Evolutionary conservation across 169 alveolate species (phyloP), one percentile per base, ranked within the genome.

Genomic region (Cardiosporidium cionae): DNA sequence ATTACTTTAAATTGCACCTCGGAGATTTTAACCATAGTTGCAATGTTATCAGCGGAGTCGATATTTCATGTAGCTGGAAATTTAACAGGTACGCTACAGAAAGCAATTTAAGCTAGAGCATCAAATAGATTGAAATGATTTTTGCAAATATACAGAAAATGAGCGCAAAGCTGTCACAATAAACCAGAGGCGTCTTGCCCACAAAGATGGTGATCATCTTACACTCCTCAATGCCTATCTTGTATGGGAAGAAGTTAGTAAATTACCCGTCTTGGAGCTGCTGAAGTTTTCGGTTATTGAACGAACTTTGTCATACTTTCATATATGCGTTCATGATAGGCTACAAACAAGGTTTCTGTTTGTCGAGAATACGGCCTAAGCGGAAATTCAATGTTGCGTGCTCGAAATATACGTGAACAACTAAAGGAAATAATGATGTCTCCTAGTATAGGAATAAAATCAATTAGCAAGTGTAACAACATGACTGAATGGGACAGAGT

Each of bases 161-260:
- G 9, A 63, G n/a, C 4, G 22, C 7, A 16, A 31, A 6, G 64
- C 69, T 22, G 32, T 74, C n/a, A 5, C 7, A 2, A 28, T 34
- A 7, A 65, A 70, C 7, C 62, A 68, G n/a, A 31, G 6, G 35
- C 80, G 74, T 6, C 53, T 74, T 32, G n/a, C 58, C 44, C 53
- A 36, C 32, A 98, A 99, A 0, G 99, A 96, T 86, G 98, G 86
- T 74, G 99, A 98, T 86, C 99, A 98, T 83, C 81, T 98, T 62
- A 97, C 99, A 7, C 88, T 96, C 35, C 87, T 96, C 64, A 95
- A 97, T 84, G 98, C 96, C 23, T 98, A 94, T 88, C 92, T 94
- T 75, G 97, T 96, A 75, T 98, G 99, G 99, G 33, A n/a, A 1
- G 36, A 33, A 68, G 80, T 71, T n/a, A 58, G 44, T 65, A 1